phyloP scores from a whole-genome alignment of 2,329 filamentous ascomycete genomes.

The Ophiostoma triangulosporum region DNA sequence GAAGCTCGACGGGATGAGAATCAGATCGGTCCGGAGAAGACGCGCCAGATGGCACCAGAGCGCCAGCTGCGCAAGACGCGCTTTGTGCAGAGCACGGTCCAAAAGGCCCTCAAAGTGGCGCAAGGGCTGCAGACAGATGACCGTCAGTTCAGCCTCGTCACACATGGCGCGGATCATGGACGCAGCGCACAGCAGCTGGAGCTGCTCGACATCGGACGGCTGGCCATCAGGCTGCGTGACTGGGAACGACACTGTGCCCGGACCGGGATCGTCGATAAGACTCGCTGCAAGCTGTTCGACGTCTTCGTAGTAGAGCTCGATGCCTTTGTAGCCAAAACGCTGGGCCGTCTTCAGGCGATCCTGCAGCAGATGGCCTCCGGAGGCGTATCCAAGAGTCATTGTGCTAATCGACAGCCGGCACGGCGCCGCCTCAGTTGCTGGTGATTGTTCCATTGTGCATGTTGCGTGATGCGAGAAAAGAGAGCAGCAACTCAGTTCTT shows the following conservation, averaged over 20 bases:
- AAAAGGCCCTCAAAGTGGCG: slow-evolving; percentile 48
- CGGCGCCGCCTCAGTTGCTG: not conserved
- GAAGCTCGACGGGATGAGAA: slow-evolving; percentile 49
- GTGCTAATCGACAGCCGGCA: slow-evolving; percentile 12
- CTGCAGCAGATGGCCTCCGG: slow-evolving; percentile 11
- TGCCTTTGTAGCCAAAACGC: slow-evolving; percentile 32
- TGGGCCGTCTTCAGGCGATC: slow-evolving; percentile 9
- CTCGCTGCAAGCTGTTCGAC: slow-evolving; percentile 33
- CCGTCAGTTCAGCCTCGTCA: slow-evolving; percentile 27
- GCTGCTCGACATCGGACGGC: not conserved
- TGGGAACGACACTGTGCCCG: too few species aligned
- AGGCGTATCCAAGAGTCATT: slow-evolving; percentile 12
- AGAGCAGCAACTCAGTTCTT: not conserved
- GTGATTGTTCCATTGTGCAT: not conserved
- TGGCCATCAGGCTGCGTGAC: too few species aligned
- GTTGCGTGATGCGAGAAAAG: not conserved
- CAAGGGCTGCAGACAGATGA: slow-evolving; percentile 49
- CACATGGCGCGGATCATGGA: slow-evolving; percentile 31
- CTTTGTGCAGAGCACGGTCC: slow-evolving; percentile 33
- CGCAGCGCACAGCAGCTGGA: slow-evolving; percentile 31
- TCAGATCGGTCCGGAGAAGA: slow-evolving; percentile 43
- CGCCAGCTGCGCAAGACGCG: slow-evolving; percentile 38
- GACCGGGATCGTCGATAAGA: not conserved
- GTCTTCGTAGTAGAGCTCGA: slow-evolving; percentile 53
- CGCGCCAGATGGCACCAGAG: slow-evolving; percentile 45